These are phyloP conservation scores for Tetraselmis striata DNA, from an alignment of 139 green algal species.

Conservation along the genomic window DNA sequence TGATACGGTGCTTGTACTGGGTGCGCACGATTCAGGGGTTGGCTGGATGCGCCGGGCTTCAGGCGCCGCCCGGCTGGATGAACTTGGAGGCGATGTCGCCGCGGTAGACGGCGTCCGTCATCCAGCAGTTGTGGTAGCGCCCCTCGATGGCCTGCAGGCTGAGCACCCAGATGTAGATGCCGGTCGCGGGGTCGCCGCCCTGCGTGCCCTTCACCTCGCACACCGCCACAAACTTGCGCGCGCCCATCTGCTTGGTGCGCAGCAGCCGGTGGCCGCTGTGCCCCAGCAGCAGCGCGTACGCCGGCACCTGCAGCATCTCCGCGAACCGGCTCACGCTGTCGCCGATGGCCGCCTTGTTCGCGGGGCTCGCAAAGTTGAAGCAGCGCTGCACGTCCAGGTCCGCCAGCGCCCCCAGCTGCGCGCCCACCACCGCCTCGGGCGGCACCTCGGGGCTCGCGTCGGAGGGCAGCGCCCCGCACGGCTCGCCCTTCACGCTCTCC, in stretches of 20 bases:
- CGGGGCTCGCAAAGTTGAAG: not conserved
- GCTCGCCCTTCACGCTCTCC: not conserved
- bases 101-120: not conserved
- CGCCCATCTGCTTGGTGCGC: not conserved
- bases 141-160: not conserved
- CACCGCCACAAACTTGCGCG: not conserved
- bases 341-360: not conserved
- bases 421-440: not conserved
- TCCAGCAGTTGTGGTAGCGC: not conserved
- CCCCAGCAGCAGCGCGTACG: not conserved
- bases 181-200: not conserved
- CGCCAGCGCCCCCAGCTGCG: not conserved
- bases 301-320: not conserved
- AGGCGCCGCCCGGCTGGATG: not conserved
- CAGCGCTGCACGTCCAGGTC: not conserved
- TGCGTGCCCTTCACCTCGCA: not conserved
- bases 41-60: no score
- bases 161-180: not conserved
- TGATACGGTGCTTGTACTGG: no score
- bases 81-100: not conserved
- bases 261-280: not conserved
- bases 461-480: not conserved
- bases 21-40: no score
- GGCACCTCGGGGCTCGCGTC: not conserved
- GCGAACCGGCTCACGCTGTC: not conserved